A percentile compares a stretch with the other conserved stretches of the same genome.
phyloP scores from a whole-genome alignment of 2,329 filamentous ascomycete species.

The Dactylellina haptotyla region DNA sequence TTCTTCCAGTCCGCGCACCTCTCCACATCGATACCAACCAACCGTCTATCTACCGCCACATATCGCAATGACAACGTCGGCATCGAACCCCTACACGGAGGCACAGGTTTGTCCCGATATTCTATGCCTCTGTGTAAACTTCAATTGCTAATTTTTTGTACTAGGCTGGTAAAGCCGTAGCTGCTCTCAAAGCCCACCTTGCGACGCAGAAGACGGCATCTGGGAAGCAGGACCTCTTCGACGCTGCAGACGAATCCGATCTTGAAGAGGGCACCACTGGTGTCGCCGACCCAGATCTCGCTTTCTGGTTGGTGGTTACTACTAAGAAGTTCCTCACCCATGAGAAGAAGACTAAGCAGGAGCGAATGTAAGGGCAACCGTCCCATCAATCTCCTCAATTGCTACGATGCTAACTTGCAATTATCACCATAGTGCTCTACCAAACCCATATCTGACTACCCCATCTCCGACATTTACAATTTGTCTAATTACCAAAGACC shows the following conservation, averaged over 20 bases:
- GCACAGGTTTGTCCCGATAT: slow-evolving; percentile 25
- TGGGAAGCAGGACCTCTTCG: slow-evolving; percentile 35
- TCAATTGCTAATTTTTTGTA: slow-evolving; percentile 29
- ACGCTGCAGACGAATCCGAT: slow-evolving; percentile 50
- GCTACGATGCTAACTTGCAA: not conserved
- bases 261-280: slow-evolving; percentile 54
- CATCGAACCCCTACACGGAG: slow-evolving; percentile 32
- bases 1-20: not conserved
- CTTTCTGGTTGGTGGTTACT: slow-evolving; percentile 57
- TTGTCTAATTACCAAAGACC: slow-evolving; percentile 63
- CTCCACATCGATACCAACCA: slow-evolving; percentile 30
- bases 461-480: slow-evolving; percentile 50
- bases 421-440: slow-evolving; percentile 22
- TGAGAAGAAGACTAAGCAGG: slow-evolving; percentile 47
- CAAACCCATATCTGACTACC: slow-evolving; percentile 46
- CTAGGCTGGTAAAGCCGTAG: slow-evolving; percentile 46
- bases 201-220: slow-evolving; percentile 35
- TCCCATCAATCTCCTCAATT: not conserved
- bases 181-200: slow-evolving; percentile 43
- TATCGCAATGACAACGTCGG: slow-evolving; percentile 39
- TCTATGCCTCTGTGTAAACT: not conserved
- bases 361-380: slow-evolving; percentile 38
- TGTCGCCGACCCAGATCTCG: slow-evolving; percentile 53
- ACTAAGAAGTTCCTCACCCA: slow-evolving; percentile 56
- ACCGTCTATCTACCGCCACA: not conserved